Evolutionary conservation across 2,329 filamentous ascomycete genomes (phyloP).

Genomic region (Hysterium pulicare): DNA sequence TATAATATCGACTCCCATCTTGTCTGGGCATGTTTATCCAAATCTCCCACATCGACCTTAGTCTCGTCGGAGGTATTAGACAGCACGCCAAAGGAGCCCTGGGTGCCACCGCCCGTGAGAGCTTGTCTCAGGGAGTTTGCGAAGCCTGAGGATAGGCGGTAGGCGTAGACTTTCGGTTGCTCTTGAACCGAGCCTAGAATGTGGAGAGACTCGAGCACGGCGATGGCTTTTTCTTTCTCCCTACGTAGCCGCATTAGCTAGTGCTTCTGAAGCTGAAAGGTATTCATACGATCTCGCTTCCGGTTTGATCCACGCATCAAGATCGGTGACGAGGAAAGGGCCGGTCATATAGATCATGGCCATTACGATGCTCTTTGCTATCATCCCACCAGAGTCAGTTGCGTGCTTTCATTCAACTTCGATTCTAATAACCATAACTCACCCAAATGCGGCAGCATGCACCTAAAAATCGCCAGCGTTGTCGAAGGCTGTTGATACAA

Average conservation of each 20-base stretch:
- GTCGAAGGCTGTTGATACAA: slow-evolving; percentile 96
- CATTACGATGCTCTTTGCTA: slow-evolving; percentile 95
- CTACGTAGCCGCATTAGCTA: slow-evolving; percentile 39
- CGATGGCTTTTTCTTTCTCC: slow-evolving; percentile 79
- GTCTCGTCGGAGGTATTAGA: slow-evolving; percentile 61
- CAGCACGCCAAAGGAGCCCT: slow-evolving; percentile 87
- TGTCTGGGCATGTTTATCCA: slow-evolving; percentile 80
- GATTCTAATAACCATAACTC: slow-evolving; percentile 16
- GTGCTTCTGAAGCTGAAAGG: neutral
- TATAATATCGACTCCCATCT: slow-evolving; percentile 97
- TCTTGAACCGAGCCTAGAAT: slow-evolving; percentile 63
- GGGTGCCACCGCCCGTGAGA: slow-evolving; percentile 79
- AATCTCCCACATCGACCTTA: slow-evolving; percentile 65
- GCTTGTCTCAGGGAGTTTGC: slow-evolving; percentile 78
- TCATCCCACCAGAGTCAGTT: neutral
- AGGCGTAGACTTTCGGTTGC: slow-evolving; percentile 62
- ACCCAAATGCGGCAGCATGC: slow-evolving; percentile 93
- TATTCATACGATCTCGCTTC: slow-evolving; percentile 53
- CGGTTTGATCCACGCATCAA: slow-evolving; percentile 82
- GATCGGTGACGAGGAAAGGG: slow-evolving; percentile 72
- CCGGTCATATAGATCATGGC: slow-evolving; percentile 85
- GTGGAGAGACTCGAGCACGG: slow-evolving; percentile 79
- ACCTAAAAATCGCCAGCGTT: slow-evolving; percentile 89
- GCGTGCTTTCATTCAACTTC: no score
- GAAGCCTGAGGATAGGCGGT: slow-evolving; percentile 79